Percentiles rank a stretch among this genome's conserved stretches.
Evolutionary conservation across 139 green algal genomes (phyloP).

Genomic region (Edaphochlamys debaryana): DNA sequence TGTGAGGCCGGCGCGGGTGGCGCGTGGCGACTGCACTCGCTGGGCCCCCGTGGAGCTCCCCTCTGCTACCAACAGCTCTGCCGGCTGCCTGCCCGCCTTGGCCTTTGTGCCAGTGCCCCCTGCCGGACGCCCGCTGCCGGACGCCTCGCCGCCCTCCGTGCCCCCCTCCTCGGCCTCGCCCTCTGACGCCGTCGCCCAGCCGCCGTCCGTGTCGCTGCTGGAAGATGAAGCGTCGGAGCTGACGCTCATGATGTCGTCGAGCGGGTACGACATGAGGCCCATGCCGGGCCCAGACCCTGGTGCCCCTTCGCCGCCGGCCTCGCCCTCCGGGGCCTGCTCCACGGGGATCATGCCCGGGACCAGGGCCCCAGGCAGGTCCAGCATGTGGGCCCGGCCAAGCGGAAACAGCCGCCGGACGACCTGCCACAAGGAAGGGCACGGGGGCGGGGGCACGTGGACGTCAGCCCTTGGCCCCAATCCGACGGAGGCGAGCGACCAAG

Average conservation of each 20-base stretch:
- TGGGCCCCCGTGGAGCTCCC: no score
- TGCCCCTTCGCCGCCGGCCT: not conserved
- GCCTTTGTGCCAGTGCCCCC: no score
- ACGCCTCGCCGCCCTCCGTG: not conserved
- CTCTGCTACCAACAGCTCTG: not conserved
- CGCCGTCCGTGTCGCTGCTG: not conserved
- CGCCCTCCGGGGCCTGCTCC: not conserved
- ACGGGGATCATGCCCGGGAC: not conserved
- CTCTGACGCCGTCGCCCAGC: constrained; percentile 25
- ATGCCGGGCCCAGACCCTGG: not conserved
- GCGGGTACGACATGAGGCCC: constrained; percentile 1
- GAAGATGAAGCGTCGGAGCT: no score
- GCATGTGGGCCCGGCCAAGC: not conserved
- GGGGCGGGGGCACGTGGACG: no score
- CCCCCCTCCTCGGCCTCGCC: not conserved
- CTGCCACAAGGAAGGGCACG: not conserved
- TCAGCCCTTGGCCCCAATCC: no score
- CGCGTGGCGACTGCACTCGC: not conserved
- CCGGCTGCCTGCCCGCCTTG: no score
- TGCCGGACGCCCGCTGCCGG: no score
- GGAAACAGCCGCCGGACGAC: constrained; percentile 15
- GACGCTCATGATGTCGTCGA: constrained; percentile 16
- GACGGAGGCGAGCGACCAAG: no score
- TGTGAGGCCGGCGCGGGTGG: not conserved
- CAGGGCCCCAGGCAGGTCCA: not conserved